Base-by-base conservation (phyloP, 441 rosid genomes). In the Populus hybrid region DNA sequence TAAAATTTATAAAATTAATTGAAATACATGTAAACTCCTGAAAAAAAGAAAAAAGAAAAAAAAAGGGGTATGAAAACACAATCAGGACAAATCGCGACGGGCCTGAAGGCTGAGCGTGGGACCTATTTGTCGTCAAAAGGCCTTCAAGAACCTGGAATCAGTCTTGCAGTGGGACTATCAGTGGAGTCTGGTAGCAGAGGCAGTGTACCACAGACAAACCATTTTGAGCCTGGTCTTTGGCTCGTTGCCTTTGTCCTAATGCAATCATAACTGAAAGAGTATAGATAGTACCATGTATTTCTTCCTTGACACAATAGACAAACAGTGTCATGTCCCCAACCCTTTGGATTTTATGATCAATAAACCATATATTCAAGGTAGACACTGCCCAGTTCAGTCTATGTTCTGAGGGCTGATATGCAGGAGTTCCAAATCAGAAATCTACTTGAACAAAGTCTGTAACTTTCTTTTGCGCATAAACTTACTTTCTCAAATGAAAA, bases 161-260 rank as follows among this genome's bases (percentile, higher is more conserved):
- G 34, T 70, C 35, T 11, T 42, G 61, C 73, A 14, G 63, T 40
- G 73, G 73, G 59, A 70, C 73, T 12, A 23, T 16, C 73, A 42
- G 6, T 57, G 75, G 68, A 72, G 35, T 19, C 70, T 12, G 9
- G 16, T 74, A 35, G 69, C 76, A n/a, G 35, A 61, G 35, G 26
- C 36, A 74, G 68, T 14, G 63, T 7, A 7, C 9, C 21, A 7
- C 23, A 57, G 63, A 57, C 23, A 38, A 12, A 35, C 69, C 67
- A 35, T 21, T 24, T 21, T 7, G 35, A 74, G 77, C 69, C 70
- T 75, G 16, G 18, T 26, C 35, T 75, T 66, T 75, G 77, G 71
- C 71, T 42, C 19, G 30, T 28, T 75, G 42, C 68, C 36, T 75
- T 19, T 74, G 77, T 65, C 77, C 24, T 26, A 6, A 24, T 40